Evolutionary conservation across 257 asterid genomes (phyloP), one percentile per base, ranked within the genome.

Genomic region (Petrea volubilis): DNA sequence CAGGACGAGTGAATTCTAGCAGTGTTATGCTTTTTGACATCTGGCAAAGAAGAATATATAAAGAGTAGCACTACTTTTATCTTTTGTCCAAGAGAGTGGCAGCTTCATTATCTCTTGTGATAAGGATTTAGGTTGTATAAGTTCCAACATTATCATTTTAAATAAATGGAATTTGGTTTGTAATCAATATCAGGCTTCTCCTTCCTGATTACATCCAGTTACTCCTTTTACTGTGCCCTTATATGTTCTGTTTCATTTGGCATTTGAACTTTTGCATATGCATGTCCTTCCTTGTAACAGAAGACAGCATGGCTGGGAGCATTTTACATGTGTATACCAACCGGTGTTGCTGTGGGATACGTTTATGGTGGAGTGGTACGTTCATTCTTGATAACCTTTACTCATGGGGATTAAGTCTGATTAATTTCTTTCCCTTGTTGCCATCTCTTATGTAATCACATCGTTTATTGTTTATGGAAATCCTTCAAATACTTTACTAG

Each of bases 241-340:
- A 13, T 29, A 15, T 59, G 5, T 14, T 66, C 51, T 34, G 21
- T 36, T 64, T 53, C 24, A 23, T 53, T 58, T 31, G 33, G 62
- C 58, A 50, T 52, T 75, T 31, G 25, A 46, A 1, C 14, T 51
- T 66, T 53, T 34, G 43, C 67, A 59, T 40, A 21, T 36, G 64
- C 77, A 8, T 14, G 36, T 55, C 70, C 41, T 72, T 73, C 38
- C 49, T 3, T 80, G 59, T 76, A 44, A 75, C 94, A 95, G 97
- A 92, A 91, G 82, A 87, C 88, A 53, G 89, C 92, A 67, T 95
- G 99, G 98, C 90, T 95, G 41, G 98, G 98, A 73, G 80, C 93
- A 52, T 95, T 95, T 82, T 95, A 92, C 87, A 92, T 92, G 99
- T 95, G 99, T 77, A 95, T 90, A 83, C 98, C 98, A 25, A 78